A percentile compares a stretch with the other conserved stretches of the same genome.
These are phyloP conservation scores for Claviceps arundinis DNA, from an alignment of 2,329 filamentous ascomycete genomes.

Conservation along the genomic window DNA sequence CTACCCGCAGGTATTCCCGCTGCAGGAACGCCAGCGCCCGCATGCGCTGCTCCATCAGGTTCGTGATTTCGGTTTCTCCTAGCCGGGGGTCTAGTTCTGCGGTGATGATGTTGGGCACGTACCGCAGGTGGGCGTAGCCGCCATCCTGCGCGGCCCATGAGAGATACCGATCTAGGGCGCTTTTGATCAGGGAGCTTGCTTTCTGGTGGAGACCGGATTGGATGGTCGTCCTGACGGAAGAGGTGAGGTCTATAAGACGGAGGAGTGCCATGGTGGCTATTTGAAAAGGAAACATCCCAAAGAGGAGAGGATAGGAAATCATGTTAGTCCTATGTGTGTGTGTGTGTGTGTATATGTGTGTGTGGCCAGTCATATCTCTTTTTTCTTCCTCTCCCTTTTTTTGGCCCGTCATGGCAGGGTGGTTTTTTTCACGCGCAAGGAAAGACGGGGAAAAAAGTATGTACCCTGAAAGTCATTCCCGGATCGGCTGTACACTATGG, in stretches of 20 bases:
- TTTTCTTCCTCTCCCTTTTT: not conserved
- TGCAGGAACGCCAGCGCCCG: conserved; percentile 22
- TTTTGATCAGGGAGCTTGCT: conserved; percentile 20
- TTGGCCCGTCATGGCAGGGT: not conserved
- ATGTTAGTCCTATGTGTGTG: not conserved
- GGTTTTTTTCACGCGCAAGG: not conserved
- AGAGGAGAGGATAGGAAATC: too few relatives aligned
- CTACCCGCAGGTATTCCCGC: conserved; percentile 20
- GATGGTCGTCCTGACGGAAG: conserved; percentile 19
- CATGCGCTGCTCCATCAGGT: conserved; percentile 23
- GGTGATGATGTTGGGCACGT: conserved; percentile 26
- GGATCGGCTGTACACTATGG: conserved; percentile 25
- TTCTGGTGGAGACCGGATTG: conserved; percentile 22
- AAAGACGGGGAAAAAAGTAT: not conserved
- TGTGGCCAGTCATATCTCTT: not conserved
- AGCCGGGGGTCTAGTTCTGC: conserved; percentile 21
- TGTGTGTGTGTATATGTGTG: too few relatives aligned
- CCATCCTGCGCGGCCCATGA: conserved; percentile 29
- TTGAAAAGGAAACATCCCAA: too few relatives aligned
- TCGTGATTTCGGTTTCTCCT: conserved; percentile 18
- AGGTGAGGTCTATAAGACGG: conserved; percentile 27
- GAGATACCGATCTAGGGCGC: conserved; percentile 21
- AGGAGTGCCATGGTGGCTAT: conserved; percentile 27
- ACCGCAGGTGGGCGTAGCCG: conserved; percentile 19
- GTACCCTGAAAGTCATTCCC: conserved; percentile 25